Conservation (phyloP, 2,329 filamentous ascomycete species). For the Talaromyces sp. region DNA sequence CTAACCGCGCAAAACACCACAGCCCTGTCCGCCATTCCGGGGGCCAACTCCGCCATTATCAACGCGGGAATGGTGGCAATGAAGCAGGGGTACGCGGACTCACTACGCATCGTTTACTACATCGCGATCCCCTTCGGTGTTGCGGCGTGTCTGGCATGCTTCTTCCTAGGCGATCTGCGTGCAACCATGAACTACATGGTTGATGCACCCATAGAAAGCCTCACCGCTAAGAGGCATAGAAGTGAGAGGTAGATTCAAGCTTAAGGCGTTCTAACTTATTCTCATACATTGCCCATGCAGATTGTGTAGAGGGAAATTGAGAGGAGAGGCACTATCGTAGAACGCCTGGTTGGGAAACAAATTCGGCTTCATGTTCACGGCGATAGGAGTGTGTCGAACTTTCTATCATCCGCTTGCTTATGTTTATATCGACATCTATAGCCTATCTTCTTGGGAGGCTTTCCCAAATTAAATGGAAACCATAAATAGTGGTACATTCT, state of each 20-base stretch:
- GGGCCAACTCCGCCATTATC: slow-evolving; percentile 2
- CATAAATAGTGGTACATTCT: no score
- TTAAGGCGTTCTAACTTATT: background rate
- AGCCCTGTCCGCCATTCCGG: slow-evolving; percentile 2
- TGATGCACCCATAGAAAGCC: slow-evolving; percentile 11
- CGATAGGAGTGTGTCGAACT: background rate
- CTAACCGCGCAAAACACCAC: background rate
- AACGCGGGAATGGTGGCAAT: background rate
- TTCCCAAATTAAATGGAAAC: no score
- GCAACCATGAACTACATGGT: slow-evolving; percentile 7
- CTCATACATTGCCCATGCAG: background rate
- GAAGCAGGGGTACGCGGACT: slow-evolving; percentile 12
- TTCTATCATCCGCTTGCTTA: background rate
- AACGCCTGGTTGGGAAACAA: background rate
- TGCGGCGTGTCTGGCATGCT: background rate
- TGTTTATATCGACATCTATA: no score
- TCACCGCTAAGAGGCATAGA: slow-evolving; percentile 1
- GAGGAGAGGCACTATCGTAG: no score
- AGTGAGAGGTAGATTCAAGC: background rate
- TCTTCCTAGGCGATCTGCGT: slow-evolving; percentile 6
- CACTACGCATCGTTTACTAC: background rate
- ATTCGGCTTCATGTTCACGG: background rate
- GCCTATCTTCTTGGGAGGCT: no score
- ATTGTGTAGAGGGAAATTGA: background rate
- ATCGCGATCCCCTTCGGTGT: slow-evolving; percentile 9